Evolutionary conservation across 2,329 filamentous ascomycete species (phyloP), one percentile per base, ranked within the genome.

Genomic region (Pseudocercospora pini-densiflorae): DNA sequence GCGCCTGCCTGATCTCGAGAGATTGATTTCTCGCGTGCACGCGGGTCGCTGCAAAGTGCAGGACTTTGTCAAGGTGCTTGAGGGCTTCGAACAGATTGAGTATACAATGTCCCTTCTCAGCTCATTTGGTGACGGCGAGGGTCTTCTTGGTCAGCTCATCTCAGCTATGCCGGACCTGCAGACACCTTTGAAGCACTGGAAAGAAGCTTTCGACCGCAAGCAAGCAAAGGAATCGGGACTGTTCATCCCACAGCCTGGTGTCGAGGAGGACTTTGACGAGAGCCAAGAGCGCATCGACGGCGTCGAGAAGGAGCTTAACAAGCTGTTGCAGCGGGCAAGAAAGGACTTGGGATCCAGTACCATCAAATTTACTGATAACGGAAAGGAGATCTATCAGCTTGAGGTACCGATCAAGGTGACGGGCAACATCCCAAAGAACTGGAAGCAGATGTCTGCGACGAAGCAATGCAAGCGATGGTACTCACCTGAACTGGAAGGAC

Each of bases 21-120:
- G 95, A 45, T 86, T 98, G 54, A 96, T 98, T 62, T 99, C 95
- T 27, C 90, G 95, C 8, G 91, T 99, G 10, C 95, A 99, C 75
- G 95, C 95, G 0, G 92, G 92, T 0, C 89, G 89, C n/a, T 97
- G 94, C 81, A 92, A 89, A 75, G 88, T 93, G 0, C 92, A 95
- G 64, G 95, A 99, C 77, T 99, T 99, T 77, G 89, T 98, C 54
- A 91, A 90, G 57, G 94, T 98, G 0, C 84, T 99, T 0, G 94
- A 98, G 78, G 95, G 95, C 0, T 99, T 97, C 73, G 95, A 98
- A 81, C 94, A 97, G 79, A 98, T 99, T 54, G 93, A 97, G 69
- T 95, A 97, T 77, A 97, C 94, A 0, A 92, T 97, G 86, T 87
- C 88, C 60, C 85, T 98, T 23, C 85, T 98, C 0, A 85, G 86